These are phyloP conservation scores for Breviolum minutum DNA, from an alignment of 73 alveolate genomes.

Conservation along the genomic window DNA sequence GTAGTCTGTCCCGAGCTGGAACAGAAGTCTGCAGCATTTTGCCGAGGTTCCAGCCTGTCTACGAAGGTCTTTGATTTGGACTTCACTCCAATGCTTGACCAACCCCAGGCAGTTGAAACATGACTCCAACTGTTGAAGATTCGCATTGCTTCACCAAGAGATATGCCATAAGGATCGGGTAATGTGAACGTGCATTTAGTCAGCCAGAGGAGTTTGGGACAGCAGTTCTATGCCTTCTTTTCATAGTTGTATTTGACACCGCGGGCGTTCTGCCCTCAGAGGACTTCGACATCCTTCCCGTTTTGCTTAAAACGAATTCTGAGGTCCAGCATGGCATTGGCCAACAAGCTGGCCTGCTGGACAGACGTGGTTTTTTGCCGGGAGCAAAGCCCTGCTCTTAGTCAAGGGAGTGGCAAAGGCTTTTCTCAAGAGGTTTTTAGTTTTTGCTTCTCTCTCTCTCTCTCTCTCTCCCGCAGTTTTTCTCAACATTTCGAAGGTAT, in stretches of 20 bases:
- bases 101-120: conserved; percentile 37
- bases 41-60: conserved; percentile 29
- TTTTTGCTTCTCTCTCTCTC: not conserved
- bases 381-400: conserved; percentile 50
- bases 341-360: conserved; percentile 93
- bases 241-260: conserved; percentile 83
- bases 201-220: conserved; percentile 59
- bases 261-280: conserved; percentile 52
- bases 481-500: conserved; percentile 1
- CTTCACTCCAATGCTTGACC: conserved; percentile 74
- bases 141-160: not conserved
- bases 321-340: conserved; percentile 94
- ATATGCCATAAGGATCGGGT: not conserved
- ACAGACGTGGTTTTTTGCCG: conserved; percentile 56
- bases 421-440: not conserved
- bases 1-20: no score
- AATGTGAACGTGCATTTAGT: no score
- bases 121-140: not conserved
- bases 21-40: not conserved
- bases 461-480: not conserved
- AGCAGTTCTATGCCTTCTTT: conserved; percentile 83
- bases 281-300: no score
- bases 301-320: not conserved
- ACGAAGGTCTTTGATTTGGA: conserved; percentile 68
- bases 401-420: no score